Conservation (phyloP, 2,329 filamentous ascomycete species). For the Microsporum ferrugineum region DNA sequence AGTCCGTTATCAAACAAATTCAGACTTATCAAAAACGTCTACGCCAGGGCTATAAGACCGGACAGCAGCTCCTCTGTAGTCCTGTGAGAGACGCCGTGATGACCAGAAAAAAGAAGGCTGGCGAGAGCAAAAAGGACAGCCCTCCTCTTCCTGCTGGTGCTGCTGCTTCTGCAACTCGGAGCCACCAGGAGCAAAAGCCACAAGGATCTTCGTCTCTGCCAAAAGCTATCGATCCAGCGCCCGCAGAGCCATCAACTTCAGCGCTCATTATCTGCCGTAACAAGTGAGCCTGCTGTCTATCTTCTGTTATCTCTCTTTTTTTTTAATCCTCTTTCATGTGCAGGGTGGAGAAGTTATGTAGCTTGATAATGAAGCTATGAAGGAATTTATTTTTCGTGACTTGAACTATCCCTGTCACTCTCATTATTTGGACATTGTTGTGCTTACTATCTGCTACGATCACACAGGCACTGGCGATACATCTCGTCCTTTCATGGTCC, state of each 20-base stretch:
- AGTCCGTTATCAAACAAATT: neutral
- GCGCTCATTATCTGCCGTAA: slow-evolving; percentile 54
- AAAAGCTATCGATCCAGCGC: slow-evolving; percentile 7
- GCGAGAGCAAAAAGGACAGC: slow-evolving; percentile 4
- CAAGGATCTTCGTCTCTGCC: slow-evolving; percentile 7
- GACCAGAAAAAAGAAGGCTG: slow-evolving; percentile 15
- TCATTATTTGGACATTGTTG: neutral
- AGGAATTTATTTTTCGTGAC: neutral
- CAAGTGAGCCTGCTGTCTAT: slow-evolving; percentile 40
- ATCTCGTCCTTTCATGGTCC: slow-evolving; percentile 74
- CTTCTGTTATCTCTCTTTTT: neutral
- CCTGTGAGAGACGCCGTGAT: slow-evolving; percentile 6
- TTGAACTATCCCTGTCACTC: neutral
- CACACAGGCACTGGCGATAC: slow-evolving; percentile 64
- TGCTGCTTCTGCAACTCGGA: neutral
- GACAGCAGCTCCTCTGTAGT: neutral
- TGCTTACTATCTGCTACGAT: neutral
- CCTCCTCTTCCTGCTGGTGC: neutral
- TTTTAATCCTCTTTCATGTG: neutral
- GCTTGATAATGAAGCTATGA: neutral
- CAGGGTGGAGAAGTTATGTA: neutral
- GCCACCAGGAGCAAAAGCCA: slow-evolving; percentile 2
- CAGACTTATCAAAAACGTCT: neutral
- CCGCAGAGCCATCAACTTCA: slow-evolving; percentile 31
- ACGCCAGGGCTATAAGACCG: neutral